Evolutionary conservation across 495 filamentous ascomycete species (phyloP).

Genomic region (Podospora tetraspora): DNA sequence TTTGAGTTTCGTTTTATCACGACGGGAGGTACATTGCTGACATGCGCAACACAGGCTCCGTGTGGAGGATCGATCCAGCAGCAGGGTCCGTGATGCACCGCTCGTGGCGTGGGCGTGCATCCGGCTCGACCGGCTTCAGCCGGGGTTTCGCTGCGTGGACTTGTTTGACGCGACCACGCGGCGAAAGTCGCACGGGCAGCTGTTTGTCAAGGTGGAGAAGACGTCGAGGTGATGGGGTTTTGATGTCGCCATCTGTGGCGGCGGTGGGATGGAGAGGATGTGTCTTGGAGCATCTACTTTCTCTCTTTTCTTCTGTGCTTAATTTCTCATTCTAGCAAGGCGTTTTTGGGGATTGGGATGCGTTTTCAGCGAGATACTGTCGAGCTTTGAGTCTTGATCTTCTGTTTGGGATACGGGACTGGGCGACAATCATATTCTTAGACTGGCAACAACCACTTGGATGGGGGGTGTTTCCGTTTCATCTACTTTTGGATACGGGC

Average conservation of each 20-base stretch:
- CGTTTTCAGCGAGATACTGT: background rate
- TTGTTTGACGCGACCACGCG: slow-evolving; percentile 51
- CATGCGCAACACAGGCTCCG: background rate
- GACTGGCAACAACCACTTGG: background rate
- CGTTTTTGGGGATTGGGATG: background rate
- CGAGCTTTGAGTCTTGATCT: background rate
- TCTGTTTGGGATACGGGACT: background rate
- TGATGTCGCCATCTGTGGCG: background rate
- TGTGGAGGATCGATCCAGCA: slow-evolving; percentile 12
- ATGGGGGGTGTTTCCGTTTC: background rate
- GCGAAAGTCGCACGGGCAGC: slow-evolving; percentile 48
- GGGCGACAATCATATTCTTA: background rate
- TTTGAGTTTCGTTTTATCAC: background rate
- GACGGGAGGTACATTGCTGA: background rate
- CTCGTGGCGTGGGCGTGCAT: slow-evolving; percentile 84
- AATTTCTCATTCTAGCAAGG: background rate
- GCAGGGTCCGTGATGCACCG: slow-evolving; percentile 58
- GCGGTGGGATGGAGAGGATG: background rate
- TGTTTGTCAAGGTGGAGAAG: slow-evolving; percentile 62
- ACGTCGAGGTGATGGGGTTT: slow-evolving; percentile 22
- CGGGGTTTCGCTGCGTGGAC: slow-evolving; percentile 70
- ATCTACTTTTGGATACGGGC: background rate
- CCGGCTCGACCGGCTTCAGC: slow-evolving; percentile 71
- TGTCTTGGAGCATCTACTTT: background rate
- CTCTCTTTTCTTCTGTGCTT: background rate